phyloP scores from a whole-genome alignment of 2,329 filamentous ascomycete genomes.

The Rhytidhysteron rufulum region DNA sequence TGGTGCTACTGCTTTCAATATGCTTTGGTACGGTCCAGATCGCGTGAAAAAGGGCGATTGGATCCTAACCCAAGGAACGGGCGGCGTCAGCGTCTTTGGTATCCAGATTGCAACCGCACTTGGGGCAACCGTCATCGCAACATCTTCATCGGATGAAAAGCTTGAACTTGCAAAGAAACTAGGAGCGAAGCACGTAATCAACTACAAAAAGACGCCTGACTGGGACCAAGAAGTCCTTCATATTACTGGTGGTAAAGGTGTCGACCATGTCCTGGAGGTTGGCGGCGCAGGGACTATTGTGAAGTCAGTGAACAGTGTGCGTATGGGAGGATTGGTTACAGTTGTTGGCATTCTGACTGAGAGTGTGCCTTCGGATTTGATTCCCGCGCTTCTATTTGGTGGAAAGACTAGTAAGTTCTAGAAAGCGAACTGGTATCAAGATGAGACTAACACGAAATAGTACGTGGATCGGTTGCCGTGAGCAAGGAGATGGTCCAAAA shows the following conservation, averaged over 20 bases:
- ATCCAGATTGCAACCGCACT: slow-evolving; percentile 39
- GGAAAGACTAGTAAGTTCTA: slow-evolving; percentile 15
- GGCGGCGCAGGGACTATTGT: slow-evolving; percentile 40
- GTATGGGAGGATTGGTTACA: slow-evolving; percentile 44
- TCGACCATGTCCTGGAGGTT: slow-evolving; percentile 39
- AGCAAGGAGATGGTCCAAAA: slow-evolving; percentile 14
- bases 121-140: slow-evolving; percentile 46
- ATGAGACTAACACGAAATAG: slow-evolving; percentile 5
- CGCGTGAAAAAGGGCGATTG: slow-evolving; percentile 20
- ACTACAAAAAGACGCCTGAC: slow-evolving; percentile 44
- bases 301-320: slow-evolving; percentile 45
- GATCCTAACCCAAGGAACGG: slow-evolving; percentile 33
- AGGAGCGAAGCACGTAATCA: slow-evolving; percentile 46
- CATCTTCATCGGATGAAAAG: slow-evolving; percentile 50
- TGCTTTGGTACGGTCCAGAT: slow-evolving; percentile 41
- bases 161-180: slow-evolving; percentile 34
- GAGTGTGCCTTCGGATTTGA: slow-evolving; percentile 7
- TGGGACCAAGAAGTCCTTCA: slow-evolving; percentile 45
- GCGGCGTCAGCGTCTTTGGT: slow-evolving; percentile 2
- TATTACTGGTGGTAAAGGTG: slow-evolving; percentile 42
- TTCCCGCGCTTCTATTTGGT: slow-evolving; percentile 14
- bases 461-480: slow-evolving; percentile 16
- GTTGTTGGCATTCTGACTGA: slow-evolving; percentile 42
- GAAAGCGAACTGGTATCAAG: too few species aligned
- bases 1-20: slow-evolving; percentile 48